A percentile compares a stretch with the other conserved stretches of the same genome.
phyloP scores from a whole-genome alignment of 2,329 filamentous ascomycete species.

The Tolypocladium sp. region DNA sequence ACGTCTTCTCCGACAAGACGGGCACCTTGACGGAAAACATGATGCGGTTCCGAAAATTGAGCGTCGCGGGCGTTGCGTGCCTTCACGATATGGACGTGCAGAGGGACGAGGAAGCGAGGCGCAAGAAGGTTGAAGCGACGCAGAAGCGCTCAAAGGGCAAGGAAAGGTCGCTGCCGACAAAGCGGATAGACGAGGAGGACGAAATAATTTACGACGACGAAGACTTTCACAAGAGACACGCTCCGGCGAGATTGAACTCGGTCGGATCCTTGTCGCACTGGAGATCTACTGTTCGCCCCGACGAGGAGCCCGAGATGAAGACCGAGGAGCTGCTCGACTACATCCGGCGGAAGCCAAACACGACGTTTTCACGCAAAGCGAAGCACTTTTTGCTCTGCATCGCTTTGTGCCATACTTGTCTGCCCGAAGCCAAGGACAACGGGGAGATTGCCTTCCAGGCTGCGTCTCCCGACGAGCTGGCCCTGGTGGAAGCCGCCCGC shows the following conservation, averaged over 20 bases:
- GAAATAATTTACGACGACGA: slow-evolving; percentile 22
- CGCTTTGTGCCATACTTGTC: slow-evolving; percentile 82
- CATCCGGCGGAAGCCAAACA: slow-evolving; percentile 65
- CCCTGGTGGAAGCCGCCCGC: slow-evolving; percentile 73
- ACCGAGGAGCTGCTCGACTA: slow-evolving; percentile 73
- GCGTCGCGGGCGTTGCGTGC: slow-evolving; percentile 82
- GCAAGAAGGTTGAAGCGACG: not conserved
- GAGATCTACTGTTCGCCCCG: slow-evolving; percentile 37
- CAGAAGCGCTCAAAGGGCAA: not conserved
- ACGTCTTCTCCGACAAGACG: slow-evolving; percentile 91
- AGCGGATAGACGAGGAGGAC: slow-evolving; percentile 15
- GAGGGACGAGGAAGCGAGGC: slow-evolving; percentile 11
- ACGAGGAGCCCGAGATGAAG: slow-evolving; percentile 45
- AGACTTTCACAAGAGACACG: not conserved
- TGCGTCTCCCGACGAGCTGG: slow-evolving; percentile 82
- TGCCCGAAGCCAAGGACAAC: slow-evolving; percentile 61
- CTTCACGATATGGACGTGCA: slow-evolving; percentile 68
- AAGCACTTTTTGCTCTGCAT: slow-evolving; percentile 77
- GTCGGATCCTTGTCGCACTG: slow-evolving; percentile 38
- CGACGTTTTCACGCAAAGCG: slow-evolving; percentile 67
- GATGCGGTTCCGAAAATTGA: slow-evolving; percentile 93
- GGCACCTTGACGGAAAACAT: slow-evolving; percentile 90
- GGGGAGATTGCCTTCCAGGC: slow-evolving; percentile 76
- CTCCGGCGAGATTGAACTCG: not conserved
- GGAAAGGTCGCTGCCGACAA: slow-evolving; percentile 6